These are phyloP conservation scores for Dianthus caryophyllus DNA, from an alignment of 148 eudicot species.

Conservation along the genomic window DNA sequence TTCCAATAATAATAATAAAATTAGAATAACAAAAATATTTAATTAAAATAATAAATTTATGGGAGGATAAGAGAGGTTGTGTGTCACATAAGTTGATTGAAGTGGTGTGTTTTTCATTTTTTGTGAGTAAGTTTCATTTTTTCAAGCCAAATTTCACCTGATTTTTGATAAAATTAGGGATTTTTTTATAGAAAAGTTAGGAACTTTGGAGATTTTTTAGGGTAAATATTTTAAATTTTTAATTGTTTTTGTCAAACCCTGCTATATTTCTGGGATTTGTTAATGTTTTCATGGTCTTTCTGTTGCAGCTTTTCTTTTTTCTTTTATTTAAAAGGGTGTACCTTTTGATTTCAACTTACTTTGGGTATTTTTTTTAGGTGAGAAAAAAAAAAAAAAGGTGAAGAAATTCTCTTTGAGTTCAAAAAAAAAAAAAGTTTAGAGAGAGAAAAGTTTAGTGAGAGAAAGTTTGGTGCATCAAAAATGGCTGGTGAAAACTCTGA, in stretches of 20 bases:
- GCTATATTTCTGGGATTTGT: conserved; percentile 22
- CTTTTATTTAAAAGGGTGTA: conserved; percentile 7
- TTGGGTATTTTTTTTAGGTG: conserved; percentile 21
- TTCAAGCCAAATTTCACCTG: too few relatives aligned
- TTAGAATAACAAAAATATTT: too few relatives aligned
- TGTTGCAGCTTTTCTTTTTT: conserved; percentile 35
- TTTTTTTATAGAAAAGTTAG: too few relatives aligned
- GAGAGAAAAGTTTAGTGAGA: conserved; percentile 3
- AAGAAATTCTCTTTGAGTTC: conserved; percentile 4
- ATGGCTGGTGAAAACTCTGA: conserved; percentile 74
- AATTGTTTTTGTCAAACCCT: not conserved
- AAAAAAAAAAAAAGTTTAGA: not conserved
- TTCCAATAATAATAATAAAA: too few relatives aligned
- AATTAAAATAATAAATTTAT: too few relatives aligned
- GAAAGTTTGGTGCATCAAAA: too few relatives aligned
- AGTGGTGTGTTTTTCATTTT: too few relatives aligned
- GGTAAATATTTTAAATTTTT: conserved; percentile 27
- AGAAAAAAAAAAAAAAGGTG: conserved; percentile 9
- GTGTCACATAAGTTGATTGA: too few relatives aligned
- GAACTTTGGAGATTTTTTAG: conserved; percentile 14
- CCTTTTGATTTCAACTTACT: conserved; percentile 33
- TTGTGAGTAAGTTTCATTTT: too few relatives aligned
- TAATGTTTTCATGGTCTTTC: conserved; percentile 32
- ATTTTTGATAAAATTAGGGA: too few relatives aligned
- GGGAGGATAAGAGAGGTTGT: too few relatives aligned